These are phyloP conservation scores for Mycosphaerelloides madeirae DNA, from an alignment of 2,329 filamentous ascomycete species.

Conservation along the genomic window DNA sequence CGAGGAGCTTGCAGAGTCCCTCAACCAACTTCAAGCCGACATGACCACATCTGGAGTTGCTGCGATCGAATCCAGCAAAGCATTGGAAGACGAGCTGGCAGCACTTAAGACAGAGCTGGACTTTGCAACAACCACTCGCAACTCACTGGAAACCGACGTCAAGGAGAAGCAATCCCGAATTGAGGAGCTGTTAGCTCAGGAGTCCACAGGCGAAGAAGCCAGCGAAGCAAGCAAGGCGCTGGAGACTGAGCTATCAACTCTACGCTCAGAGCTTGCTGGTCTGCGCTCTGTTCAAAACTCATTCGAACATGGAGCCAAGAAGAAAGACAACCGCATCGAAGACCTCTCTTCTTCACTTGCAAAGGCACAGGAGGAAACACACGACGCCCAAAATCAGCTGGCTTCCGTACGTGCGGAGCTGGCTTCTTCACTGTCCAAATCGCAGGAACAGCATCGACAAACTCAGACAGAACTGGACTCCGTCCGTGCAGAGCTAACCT, in stretches of 20 bases:
- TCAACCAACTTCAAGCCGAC: background rate
- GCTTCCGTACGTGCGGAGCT: too few species aligned
- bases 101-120: background rate
- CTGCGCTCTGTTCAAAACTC: conserved; percentile 21
- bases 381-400: background rate
- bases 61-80: background rate
- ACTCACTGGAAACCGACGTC: conserved; percentile 1
- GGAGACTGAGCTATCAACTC: conserved; percentile 4
- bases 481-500: too few species aligned
- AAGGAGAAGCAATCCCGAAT: conserved; percentile 14
- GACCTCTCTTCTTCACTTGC: background rate
- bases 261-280: conserved; percentile 4
- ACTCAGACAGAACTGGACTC: too few species aligned
- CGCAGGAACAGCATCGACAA: too few species aligned
- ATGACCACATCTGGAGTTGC: background rate
- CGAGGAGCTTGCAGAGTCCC: background rate
- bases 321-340: background rate
- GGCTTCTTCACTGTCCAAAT: too few species aligned
- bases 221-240: conserved; percentile 1
- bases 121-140: background rate
- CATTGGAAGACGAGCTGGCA: background rate
- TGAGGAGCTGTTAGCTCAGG: conserved; percentile 14
- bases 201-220: conserved; percentile 4
- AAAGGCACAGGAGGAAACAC: background rate
- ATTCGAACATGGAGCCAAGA: conserved; percentile 13